phyloP scores from a whole-genome alignment of 2,329 filamentous ascomycete species.

The Fusarium sarcochroum region DNA sequence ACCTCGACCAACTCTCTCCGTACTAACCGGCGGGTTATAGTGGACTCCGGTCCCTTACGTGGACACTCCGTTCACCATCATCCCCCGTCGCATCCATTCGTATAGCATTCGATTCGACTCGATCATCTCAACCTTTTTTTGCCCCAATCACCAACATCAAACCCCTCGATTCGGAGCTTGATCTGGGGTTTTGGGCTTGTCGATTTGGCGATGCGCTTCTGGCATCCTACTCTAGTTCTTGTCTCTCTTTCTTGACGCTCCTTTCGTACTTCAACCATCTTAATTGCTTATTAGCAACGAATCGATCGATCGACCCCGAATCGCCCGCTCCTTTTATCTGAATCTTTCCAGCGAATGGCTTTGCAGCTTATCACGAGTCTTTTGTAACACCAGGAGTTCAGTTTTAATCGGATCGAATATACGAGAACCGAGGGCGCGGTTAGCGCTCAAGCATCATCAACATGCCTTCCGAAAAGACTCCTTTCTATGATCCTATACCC shows the following conservation, averaged over 20 bases:
- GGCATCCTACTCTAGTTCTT: conserved; percentile 32
- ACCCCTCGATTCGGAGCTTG: conserved; percentile 17
- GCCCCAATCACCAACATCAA: conserved; percentile 15
- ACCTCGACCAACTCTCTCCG: conserved; percentile 32
- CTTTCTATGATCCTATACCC: conserved; percentile 60
- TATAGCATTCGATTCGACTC: conserved; percentile 22
- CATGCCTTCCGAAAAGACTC: conserved; percentile 58
- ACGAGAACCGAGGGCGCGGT: conserved; percentile 36
- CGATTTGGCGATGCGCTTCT: conserved; percentile 45
- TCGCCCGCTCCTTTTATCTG: conserved; percentile 37
- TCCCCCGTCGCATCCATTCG: conserved; percentile 38
- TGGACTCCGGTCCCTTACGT: conserved; percentile 47
- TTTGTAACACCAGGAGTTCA: conserved; percentile 17
- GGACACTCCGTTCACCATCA: conserved; percentile 47
- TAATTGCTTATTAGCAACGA: conserved; percentile 22
- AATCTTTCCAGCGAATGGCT: conserved; percentile 32
- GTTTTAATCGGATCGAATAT: conserved; percentile 19
- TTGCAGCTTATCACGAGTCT: conserved; percentile 17
- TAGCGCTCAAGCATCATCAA: conserved; percentile 36
- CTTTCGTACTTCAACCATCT: conserved; percentile 38
- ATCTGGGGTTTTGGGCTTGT: conserved; percentile 10
- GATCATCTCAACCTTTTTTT: conserved; percentile 27
- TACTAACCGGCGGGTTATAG: conserved; percentile 42
- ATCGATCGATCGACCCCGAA: conserved; percentile 23
- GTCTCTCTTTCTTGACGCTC: conserved; percentile 49